phyloP scores from a whole-genome alignment of 345 rosid genomes.

The Hevea brasiliensis region DNA sequence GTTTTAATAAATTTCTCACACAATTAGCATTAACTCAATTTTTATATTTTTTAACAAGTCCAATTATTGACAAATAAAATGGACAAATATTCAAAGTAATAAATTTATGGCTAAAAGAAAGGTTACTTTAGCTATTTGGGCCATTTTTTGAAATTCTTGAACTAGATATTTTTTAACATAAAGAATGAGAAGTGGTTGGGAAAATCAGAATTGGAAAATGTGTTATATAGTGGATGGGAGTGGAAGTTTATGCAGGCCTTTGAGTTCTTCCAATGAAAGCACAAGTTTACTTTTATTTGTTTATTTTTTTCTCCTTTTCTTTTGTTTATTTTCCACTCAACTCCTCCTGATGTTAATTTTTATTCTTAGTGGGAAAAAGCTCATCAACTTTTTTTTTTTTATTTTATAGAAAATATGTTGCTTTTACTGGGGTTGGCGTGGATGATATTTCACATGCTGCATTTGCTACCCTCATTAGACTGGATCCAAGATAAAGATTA shows the following conservation, averaged over 20 bases:
- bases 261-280: constrained; percentile 20
- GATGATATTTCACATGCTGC: constrained; percentile 9
- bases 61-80: too few relatives aligned
- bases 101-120: too few relatives aligned
- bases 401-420: background rate
- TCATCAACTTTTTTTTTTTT: constrained; percentile 7
- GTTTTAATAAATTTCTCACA: too few relatives aligned
- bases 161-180: background rate
- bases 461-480: background rate
- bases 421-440: constrained; percentile 5
- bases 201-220: constrained; percentile 14
- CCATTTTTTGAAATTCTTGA: background rate
- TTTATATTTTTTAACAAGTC: too few relatives aligned
- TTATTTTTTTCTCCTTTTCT: too few relatives aligned
- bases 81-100: too few relatives aligned
- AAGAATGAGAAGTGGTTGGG: constrained; percentile 10
- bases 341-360: constrained; percentile 3
- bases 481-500: background rate
- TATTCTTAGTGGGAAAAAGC: constrained; percentile 17
- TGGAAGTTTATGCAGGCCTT: constrained; percentile 5
- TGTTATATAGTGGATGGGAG: background rate
- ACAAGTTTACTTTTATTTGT: background rate
- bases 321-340: background rate
- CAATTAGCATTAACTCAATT: too few relatives aligned
- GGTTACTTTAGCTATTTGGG: background rate